These are phyloP conservation scores for Fermentozyma sake DNA, from an alignment of 1,139 yeast species.

Conservation along the genomic window DNA sequence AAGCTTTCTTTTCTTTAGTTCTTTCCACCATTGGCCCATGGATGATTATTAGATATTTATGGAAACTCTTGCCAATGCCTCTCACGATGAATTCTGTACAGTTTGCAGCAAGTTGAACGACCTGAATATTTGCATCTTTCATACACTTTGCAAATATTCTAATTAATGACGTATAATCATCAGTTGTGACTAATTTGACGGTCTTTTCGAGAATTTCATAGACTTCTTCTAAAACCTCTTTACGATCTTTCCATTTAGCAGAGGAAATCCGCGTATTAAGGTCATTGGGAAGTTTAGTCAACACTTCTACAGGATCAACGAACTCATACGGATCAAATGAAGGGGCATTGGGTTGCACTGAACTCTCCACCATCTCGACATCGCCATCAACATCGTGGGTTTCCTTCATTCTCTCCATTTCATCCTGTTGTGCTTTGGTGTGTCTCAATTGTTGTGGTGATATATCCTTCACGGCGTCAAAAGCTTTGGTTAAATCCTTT, in stretches of 20 bases:
- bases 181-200: conserved; percentile 27
- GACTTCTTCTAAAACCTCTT: conserved; percentile 75
- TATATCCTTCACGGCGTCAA: conserved; percentile 47
- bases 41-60: conserved; percentile 50
- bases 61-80: conserved; percentile 59
- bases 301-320: conserved; percentile 51
- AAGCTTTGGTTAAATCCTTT: conserved; percentile 70
- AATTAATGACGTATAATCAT: conserved; percentile 61
- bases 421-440: conserved; percentile 46
- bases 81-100: conserved; percentile 59
- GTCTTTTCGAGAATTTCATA: conserved; percentile 49
- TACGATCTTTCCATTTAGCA: conserved; percentile 87
- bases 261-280: conserved; percentile 54
- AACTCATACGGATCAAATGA: conserved; percentile 32
- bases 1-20: conserved; percentile 80
- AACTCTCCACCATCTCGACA: conserved; percentile 34
- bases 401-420: conserved; percentile 12
- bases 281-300: conserved; percentile 62
- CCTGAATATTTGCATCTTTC: conserved; percentile 88
- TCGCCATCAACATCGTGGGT: conserved; percentile 22
- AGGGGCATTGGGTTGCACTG: conserved; percentile 21
- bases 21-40: conserved; percentile 71
- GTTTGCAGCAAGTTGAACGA: conserved; percentile 76
- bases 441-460: conserved; percentile 53
- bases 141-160: conserved; percentile 65